Evolutionary conservation across 2,329 filamentous ascomycete species (phyloP).

Genomic region (Scopulariopsis brevicaulis): DNA sequence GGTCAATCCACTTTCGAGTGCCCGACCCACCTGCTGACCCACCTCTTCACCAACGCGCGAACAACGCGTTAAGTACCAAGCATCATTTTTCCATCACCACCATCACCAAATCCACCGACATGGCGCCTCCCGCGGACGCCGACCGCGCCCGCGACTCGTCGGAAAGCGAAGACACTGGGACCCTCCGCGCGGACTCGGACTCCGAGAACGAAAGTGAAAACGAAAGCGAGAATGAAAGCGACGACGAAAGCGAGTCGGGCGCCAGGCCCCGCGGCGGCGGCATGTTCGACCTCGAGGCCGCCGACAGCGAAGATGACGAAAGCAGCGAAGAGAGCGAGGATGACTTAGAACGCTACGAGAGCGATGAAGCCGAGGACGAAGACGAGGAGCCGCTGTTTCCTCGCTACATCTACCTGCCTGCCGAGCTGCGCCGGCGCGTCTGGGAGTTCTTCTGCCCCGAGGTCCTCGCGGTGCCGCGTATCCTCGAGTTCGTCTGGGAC

Average conservation of each 20-base stretch:
- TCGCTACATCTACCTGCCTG: constrained; percentile 17
- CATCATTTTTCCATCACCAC: background rate
- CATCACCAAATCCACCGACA: background rate
- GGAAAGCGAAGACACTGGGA: background rate
- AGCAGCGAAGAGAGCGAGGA: background rate
- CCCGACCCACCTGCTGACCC: background rate
- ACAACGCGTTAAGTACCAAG: background rate
- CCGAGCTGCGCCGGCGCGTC: constrained; percentile 19
- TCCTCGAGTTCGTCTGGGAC: constrained; percentile 14
- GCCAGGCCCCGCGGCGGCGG: background rate
- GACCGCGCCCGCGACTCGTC: background rate
- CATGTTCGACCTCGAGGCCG: background rate
- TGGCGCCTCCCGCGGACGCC: background rate
- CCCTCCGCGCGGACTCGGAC: background rate
- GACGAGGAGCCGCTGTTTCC: constrained; percentile 9
- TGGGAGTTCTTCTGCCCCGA: constrained; percentile 21
- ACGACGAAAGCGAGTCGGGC: background rate
- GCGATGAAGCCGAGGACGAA: background rate
- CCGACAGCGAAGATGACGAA: background rate
- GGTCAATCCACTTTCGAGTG: background rate
- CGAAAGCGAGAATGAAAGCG: too few species aligned
- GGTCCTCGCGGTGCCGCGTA: constrained; percentile 13
- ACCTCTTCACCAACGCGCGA: background rate
- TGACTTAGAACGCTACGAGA: background rate
- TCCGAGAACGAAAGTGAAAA: background rate